Percentiles rank a stretch among this genome's conserved stretches.
Conservation (phyloP, 345 rosid genomes). For the Populus simonii region DNA sequence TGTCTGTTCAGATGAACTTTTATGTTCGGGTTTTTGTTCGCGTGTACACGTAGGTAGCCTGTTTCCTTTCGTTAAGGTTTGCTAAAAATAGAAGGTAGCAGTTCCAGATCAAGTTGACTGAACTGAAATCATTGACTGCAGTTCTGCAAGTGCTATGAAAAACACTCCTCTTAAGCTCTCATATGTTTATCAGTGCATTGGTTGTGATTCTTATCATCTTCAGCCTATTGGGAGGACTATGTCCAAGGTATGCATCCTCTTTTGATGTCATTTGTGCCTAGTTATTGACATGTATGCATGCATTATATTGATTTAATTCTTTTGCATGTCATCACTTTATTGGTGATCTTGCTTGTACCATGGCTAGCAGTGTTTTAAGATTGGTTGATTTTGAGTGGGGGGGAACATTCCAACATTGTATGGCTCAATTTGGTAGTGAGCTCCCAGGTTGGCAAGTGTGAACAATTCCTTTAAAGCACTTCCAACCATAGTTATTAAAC, state of each 20-base stretch:
- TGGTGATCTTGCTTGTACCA: background rate
- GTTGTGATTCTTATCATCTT: slow-evolving; percentile 97
- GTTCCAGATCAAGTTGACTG: slow-evolving; percentile 12
- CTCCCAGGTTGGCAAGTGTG: background rate
- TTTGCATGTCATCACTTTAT: slow-evolving; percentile 1
- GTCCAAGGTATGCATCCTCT: slow-evolving; percentile 59
- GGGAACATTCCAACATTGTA: background rate
- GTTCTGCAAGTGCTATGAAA: slow-evolving; percentile 97
- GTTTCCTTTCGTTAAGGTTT: slow-evolving; percentile 1
- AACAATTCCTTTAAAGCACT: background rate
- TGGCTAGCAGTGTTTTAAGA: background rate
- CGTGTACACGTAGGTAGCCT: slow-evolving; percentile 70
- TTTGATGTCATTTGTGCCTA: background rate
- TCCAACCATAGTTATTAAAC: background rate
- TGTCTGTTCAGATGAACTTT: slow-evolving; percentile 94
- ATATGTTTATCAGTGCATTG: slow-evolving; percentile 91
- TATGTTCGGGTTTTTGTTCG: slow-evolving; percentile 96
- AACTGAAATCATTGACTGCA: slow-evolving; percentile 39
- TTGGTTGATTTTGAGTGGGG: background rate
- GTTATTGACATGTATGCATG: background rate
- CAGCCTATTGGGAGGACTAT: slow-evolving; percentile 85
- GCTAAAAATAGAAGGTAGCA: background rate
- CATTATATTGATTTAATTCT: background rate
- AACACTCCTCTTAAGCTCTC: slow-evolving; percentile 98
- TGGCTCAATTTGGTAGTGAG: background rate